Conservation (phyloP, 768 basidiomycete species). For the Suillus paluster region DNA sequence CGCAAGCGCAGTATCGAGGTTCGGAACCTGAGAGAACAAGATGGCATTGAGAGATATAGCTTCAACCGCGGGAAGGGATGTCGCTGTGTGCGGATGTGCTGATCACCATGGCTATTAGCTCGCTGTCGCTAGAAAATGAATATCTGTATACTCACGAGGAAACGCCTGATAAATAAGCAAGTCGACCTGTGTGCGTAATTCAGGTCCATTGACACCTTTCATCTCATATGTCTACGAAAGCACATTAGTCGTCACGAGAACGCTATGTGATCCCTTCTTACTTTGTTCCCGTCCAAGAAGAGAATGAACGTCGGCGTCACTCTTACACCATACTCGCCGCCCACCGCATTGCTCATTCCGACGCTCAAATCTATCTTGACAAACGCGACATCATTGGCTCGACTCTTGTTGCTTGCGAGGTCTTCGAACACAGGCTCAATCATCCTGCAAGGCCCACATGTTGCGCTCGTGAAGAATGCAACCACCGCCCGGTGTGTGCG, state of each 20-base stretch:
- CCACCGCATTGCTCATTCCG: constrained; percentile 65
- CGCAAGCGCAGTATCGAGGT: constrained; percentile 60
- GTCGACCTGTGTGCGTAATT: constrained; percentile 75
- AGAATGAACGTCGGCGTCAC: constrained; percentile 92
- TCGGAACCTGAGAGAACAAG: constrained; percentile 72
- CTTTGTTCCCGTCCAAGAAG: constrained; percentile 79
- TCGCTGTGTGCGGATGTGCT: constrained; percentile 78
- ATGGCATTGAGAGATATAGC: constrained; percentile 75
- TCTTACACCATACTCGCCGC: constrained; percentile 62
- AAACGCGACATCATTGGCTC: constrained; percentile 62
- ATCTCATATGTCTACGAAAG: constrained; percentile 63
- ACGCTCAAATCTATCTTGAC: constrained; percentile 83
- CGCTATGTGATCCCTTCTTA: constrained; percentile 26
- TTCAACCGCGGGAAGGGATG: constrained; percentile 63
- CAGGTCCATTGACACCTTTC: constrained; percentile 70
- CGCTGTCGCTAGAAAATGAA: not conserved
- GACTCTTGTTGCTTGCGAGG: constrained; percentile 67
- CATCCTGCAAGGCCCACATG: constrained; percentile 80
- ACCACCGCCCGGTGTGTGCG: constrained; percentile 70
- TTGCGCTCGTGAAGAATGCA: constrained; percentile 79
- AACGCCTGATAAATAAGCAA: constrained; percentile 75
- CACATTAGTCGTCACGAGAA: not conserved
- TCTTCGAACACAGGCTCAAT: constrained; percentile 86
- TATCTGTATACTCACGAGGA: constrained; percentile 63
- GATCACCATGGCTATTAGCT: constrained; percentile 10